phyloP scores from a whole-genome alignment of 176 grass and related monocot genomes.

The Oryza longistaminata region DNA sequence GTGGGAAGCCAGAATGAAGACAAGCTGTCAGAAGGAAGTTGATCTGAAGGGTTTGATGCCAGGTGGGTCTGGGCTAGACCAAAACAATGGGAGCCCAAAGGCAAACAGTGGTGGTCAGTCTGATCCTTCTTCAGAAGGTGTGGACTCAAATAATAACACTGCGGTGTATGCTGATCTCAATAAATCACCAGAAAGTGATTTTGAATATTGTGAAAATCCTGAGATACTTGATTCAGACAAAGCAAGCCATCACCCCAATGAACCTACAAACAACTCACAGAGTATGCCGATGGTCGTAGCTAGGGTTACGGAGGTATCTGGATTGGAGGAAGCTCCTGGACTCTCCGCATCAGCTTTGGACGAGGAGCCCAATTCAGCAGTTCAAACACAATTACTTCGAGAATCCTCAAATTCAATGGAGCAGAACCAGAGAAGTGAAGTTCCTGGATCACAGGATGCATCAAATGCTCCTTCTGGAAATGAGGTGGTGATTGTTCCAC shows the following conservation, averaged over 20 bases:
- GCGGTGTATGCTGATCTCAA: slow-evolving; percentile 89
- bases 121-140: slow-evolving; percentile 84
- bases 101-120: slow-evolving; percentile 82
- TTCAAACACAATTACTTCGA: slow-evolving; percentile 51
- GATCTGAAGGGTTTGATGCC: slow-evolving; percentile 35
- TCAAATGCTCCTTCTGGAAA: slow-evolving; percentile 54
- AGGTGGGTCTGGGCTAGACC: slow-evolving; percentile 33
- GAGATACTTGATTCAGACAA: slow-evolving; percentile 63
- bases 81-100: slow-evolving; percentile 59
- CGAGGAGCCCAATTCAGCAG: slow-evolving; percentile 76
- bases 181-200: slow-evolving; percentile 88
- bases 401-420: slow-evolving; percentile 70
- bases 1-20: slow-evolving; percentile 66
- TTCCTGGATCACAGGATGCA: slow-evolving; percentile 60
- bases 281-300: slow-evolving; percentile 22
- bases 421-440: slow-evolving; percentile 35
- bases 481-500: slow-evolving; percentile 44
- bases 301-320: slow-evolving; percentile 50
- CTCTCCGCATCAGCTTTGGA: slow-evolving; percentile 82
- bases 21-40: slow-evolving; percentile 49
- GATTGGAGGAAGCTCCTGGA: slow-evolving; percentile 58
- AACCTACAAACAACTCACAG: slow-evolving; percentile 25
- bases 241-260: slow-evolving; percentile 31
- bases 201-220: slow-evolving; percentile 83
- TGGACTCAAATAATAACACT: slow-evolving; percentile 83